Conservation (phyloP, 768 basidiomycete species). For the Rhizopogon vulgaris region DNA sequence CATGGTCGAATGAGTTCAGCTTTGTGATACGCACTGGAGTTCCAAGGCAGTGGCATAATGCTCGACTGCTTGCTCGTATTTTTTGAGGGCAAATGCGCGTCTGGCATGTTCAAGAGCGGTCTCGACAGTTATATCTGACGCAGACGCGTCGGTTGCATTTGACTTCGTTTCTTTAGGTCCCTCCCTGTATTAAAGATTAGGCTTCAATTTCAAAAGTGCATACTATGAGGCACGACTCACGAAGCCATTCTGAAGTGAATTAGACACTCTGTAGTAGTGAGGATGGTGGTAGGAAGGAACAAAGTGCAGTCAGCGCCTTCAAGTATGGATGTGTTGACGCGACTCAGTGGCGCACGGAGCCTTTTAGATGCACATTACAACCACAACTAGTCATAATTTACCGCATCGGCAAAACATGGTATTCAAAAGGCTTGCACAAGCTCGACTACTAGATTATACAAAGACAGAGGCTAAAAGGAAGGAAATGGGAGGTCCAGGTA, state of each 20-base stretch:
- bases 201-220: not conserved
- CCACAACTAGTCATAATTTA: not conserved
- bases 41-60: constrained; percentile 83
- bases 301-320: not conserved
- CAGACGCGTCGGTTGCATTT: constrained; percentile 20
- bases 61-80: constrained; percentile 82
- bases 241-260: constrained; percentile 13
- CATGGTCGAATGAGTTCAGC: constrained; percentile 9
- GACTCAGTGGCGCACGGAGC: not conserved
- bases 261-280: not conserved
- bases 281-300: not conserved
- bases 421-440: constrained; percentile 1
- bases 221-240: constrained; percentile 10
- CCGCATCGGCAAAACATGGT: not conserved
- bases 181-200: constrained; percentile 6
- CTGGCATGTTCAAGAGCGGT: constrained; percentile 70
- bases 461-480: not conserved
- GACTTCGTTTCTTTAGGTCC: not conserved
- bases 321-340: constrained; percentile 1
- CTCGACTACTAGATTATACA: constrained; percentile 2
- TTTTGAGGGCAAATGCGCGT: constrained; percentile 82
- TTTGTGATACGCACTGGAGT: constrained; percentile 54
- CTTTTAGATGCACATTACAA: not conserved
- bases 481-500: not conserved
- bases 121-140: constrained; percentile 34